Base-by-base conservation (phyloP, 23 red algal species). In the Agarophyton chilense region DNA sequence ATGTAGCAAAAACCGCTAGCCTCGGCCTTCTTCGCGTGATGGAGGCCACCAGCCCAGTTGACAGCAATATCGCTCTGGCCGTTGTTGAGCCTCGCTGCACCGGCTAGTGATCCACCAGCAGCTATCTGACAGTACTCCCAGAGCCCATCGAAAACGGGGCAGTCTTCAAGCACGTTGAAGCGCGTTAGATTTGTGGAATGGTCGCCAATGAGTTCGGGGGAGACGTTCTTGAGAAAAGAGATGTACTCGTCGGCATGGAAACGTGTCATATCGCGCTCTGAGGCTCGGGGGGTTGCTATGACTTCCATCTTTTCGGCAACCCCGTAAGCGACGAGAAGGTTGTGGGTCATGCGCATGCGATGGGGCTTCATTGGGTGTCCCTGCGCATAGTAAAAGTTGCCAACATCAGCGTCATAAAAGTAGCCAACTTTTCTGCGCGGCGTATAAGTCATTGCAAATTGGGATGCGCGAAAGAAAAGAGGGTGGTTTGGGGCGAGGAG, bases 331-430 rank as follows among this genome's bases (percentile, higher is more conserved):
- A 94, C 84, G 49, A 98, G 87, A 33, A 98, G 83, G 64, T 95
- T 92, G 67, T 98, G 93, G 24, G 93, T 92, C 96, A 98, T 98
- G 40, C 96, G 93, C 90, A 98, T 90, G 32, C 96, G 87, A 61
- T 98, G 89, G 52, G 96, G 96, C 71, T 98, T 98, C 96, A 98
- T 98, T 24, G 96, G 96, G 56, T 98, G 96, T 1, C 96, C 96
- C 62, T 95, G 89, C 47, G 93, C 94, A 60, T 98, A 98, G 78
- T 98, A 98, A 46, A 87, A 98, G 84, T 98, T 98, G 68, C 96
- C 96, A 25, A 96, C 94, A 50, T 93, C 90, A 28, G 72, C 25
- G 84, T 98, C 95, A 49, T 94, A 98, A 46, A 84, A 98, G 62
- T 94, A 98, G 42, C 90, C 77, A 78, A 98, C 95, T 33, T 76